Conservation (phyloP, 768 basidiomycete genomes). For the Podaxis rugospora region DNA sequence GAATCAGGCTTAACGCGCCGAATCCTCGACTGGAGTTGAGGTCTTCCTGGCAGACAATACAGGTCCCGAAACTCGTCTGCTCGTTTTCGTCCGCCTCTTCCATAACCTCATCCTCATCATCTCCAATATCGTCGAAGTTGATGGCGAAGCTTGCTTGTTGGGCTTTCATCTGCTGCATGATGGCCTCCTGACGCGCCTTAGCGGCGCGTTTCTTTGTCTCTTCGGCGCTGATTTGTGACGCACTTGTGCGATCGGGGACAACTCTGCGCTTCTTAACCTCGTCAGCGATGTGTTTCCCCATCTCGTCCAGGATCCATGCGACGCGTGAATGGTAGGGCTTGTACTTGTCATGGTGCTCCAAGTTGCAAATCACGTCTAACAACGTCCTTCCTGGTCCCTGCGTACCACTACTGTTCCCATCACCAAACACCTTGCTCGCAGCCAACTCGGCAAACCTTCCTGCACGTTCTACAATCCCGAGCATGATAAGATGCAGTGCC, state of each 20-base stretch:
- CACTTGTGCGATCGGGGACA: conserved; percentile 29
- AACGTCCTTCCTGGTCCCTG: conserved; percentile 52
- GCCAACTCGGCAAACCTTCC: conserved; percentile 58
- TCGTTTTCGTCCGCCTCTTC: conserved; percentile 43
- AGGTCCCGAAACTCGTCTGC: conserved; percentile 68
- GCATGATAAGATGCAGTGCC: conserved; percentile 79
- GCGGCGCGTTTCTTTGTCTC: conserved; percentile 78
- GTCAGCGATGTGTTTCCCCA: conserved; percentile 51
- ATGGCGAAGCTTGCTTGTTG: conserved; percentile 85
- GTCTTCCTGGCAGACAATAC: conserved; percentile 98
- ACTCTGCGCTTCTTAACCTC: conserved; percentile 51
- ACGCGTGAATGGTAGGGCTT: conserved; percentile 67
- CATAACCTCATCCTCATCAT: conserved; percentile 65
- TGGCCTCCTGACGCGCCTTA: conserved; percentile 85
- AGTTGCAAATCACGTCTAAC: conserved; percentile 64
- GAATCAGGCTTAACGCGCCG: conserved; percentile 82
- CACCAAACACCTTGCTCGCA: conserved; percentile 42
- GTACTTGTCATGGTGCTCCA: conserved; percentile 78
- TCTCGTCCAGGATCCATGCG: conserved; percentile 67
- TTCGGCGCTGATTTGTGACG: conserved; percentile 43
- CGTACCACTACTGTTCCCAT: conserved; percentile 28
- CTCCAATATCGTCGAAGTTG: conserved; percentile 69
- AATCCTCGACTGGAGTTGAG: conserved; percentile 69
- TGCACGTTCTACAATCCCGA: conserved; percentile 72
- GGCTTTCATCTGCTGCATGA: conserved; percentile 94